phyloP scores from a whole-genome alignment of 345 rosid species.

The Eucalyptus curtisii region DNA sequence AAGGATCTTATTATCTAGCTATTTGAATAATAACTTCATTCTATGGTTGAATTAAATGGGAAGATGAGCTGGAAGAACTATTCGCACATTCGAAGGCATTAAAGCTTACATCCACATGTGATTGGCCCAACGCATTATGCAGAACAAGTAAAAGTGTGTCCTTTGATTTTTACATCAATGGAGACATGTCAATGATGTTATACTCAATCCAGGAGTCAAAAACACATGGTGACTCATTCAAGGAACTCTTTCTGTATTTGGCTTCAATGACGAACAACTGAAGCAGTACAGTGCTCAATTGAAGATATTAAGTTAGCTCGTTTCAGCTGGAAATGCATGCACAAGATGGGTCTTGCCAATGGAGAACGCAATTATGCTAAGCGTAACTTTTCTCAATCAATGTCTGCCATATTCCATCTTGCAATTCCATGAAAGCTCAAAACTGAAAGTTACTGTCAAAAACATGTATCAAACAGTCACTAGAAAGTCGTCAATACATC shows the following conservation, averaged over 20 bases:
- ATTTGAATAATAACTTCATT: not conserved
- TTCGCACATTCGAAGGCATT: not conserved
- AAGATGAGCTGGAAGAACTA: not conserved
- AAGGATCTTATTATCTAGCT: not conserved
- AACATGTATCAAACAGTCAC: not conserved
- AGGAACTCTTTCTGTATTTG: not conserved
- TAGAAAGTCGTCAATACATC: not conserved
- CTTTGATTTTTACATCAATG: not conserved
- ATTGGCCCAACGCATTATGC: not conserved
- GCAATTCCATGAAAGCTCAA: not conserved
- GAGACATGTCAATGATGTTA: not conserved
- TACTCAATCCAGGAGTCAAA: not conserved
- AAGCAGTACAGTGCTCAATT: not conserved
- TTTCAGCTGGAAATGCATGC: not conserved
- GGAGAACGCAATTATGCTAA: not conserved
- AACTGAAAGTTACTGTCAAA: not conserved
- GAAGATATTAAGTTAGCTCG: not conserved
- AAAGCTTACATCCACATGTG: not conserved
- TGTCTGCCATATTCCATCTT: not conserved
- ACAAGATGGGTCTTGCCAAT: not conserved
- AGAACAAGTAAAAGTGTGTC: not conserved
- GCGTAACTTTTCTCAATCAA: not conserved
- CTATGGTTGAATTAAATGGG: not conserved
- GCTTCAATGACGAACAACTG: not conserved
- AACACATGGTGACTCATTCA: not conserved